Conservation (phyloP, 305 asterid genomes). For the Petunia hybrid region DNA sequence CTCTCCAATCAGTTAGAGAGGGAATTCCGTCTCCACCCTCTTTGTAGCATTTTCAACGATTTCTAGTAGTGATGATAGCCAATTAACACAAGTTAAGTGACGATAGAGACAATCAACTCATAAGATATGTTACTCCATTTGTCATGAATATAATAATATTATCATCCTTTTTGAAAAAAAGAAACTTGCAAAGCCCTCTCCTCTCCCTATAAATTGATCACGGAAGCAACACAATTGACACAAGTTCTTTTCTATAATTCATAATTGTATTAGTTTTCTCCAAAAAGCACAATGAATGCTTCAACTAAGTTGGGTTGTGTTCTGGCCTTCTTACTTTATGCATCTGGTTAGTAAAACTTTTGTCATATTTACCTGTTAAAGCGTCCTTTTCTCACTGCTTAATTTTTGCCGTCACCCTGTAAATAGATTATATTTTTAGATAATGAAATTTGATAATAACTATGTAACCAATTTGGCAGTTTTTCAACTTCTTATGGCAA, state of each 20-base stretch:
- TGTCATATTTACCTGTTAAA: neutral
- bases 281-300: neutral
- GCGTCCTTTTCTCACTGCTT: too few species aligned
- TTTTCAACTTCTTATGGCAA: neutral
- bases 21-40: too few species aligned
- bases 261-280: neutral
- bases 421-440: neutral
- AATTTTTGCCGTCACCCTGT: too few species aligned
- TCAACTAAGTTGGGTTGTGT: neutral
- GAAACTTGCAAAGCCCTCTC: neutral
- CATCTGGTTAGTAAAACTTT: neutral
- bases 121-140: too few species aligned
- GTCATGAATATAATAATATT: too few species aligned
- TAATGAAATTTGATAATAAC: neutral
- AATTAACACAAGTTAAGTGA: too few species aligned
- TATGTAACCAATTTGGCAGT: neutral
- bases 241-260: neutral
- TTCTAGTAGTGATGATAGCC: too few species aligned
- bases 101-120: too few species aligned
- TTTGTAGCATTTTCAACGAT: too few species aligned
- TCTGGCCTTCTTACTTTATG: neutral
- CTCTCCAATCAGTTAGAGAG: too few species aligned
- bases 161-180: too few species aligned
- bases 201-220: neutral
- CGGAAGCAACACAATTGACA: neutral